These are phyloP conservation scores for Neurospora sp. DNA, from an alignment of 2,329 filamentous ascomycete species.

Conservation along the genomic window DNA sequence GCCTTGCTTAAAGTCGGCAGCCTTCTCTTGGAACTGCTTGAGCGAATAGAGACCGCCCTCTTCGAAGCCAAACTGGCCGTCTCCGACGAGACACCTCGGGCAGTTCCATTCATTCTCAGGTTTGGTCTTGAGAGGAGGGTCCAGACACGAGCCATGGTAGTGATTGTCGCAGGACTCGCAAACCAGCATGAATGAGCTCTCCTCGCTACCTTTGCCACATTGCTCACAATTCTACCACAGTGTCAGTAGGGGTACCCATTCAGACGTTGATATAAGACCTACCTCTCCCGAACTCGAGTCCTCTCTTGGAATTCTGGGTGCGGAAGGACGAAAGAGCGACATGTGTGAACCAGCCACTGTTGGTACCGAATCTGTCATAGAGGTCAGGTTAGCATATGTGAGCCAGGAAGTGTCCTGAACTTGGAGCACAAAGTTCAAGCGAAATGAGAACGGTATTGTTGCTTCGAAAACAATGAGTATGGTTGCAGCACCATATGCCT, in stretches of 20 bases:
- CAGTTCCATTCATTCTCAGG: constrained; percentile 94
- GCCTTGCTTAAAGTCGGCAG: constrained; percentile 84
- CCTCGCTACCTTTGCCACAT: constrained; percentile 65
- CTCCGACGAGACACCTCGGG: constrained; percentile 85
- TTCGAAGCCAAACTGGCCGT: constrained; percentile 94
- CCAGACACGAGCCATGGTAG: constrained; percentile 79
- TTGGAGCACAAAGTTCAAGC: background rate
- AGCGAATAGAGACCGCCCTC: constrained; percentile 93
- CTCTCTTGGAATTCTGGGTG: constrained; percentile 53
- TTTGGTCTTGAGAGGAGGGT: constrained; percentile 67
- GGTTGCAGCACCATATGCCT: background rate
- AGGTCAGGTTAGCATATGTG: constrained; percentile 18
- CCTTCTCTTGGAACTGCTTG: constrained; percentile 92
- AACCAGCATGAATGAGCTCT: constrained; percentile 57
- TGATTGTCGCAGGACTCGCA: constrained; percentile 90
- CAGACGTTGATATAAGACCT: constrained; percentile 7
- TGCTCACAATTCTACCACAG: constrained; percentile 64
- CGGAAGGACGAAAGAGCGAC: constrained; percentile 80
- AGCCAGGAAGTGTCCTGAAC: background rate
- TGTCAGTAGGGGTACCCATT: constrained; percentile 2
- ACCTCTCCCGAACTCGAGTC: constrained; percentile 38
- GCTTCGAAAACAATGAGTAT: background rate
- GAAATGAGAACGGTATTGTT: background rate
- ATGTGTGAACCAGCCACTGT: constrained; percentile 95
- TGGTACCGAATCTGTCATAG: constrained; percentile 49